These are phyloP conservation scores for Paramecium sonneborni DNA, from an alignment of 73 alveolate genomes.

Conservation along the genomic window DNA sequence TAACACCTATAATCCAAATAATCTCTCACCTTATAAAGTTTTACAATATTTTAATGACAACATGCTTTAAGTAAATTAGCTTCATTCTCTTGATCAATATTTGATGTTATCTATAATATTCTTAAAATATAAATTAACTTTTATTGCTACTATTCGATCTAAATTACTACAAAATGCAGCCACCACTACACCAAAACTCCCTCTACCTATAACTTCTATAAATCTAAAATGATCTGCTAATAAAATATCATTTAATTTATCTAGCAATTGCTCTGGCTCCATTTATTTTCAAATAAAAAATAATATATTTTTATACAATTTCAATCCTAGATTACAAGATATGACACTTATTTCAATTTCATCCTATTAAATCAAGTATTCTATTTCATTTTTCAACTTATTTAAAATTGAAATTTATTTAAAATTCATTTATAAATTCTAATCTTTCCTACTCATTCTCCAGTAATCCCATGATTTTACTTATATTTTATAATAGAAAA, in stretches of 20 bases:
- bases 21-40: not conserved
- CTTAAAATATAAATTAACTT: not conserved
- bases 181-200: slow-evolving; percentile 38
- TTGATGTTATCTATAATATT: slow-evolving; percentile 8
- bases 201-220: not conserved
- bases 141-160: slow-evolving; percentile 15
- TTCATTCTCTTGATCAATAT: slow-evolving; percentile 32
- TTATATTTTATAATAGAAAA: not conserved
- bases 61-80: slow-evolving; percentile 13
- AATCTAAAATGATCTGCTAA: slow-evolving; percentile 26
- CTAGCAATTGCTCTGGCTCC: slow-evolving; percentile 46
- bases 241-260: slow-evolving; percentile 9
- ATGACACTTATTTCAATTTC: not conserved
- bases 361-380: not conserved
- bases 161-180: slow-evolving; percentile 34
- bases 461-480: not conserved
- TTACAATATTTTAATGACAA: not conserved
- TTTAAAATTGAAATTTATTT: not conserved
- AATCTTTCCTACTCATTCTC: not conserved
- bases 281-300: slow-evolving; percentile 10
- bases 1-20: not conserved
- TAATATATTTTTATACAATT: not conserved
- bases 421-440: not conserved
- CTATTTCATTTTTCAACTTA: not conserved
- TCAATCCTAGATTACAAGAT: not conserved